phyloP scores from a whole-genome alignment of 108 stramenopile genomes.

The Asterionellopsis glacialis region DNA sequence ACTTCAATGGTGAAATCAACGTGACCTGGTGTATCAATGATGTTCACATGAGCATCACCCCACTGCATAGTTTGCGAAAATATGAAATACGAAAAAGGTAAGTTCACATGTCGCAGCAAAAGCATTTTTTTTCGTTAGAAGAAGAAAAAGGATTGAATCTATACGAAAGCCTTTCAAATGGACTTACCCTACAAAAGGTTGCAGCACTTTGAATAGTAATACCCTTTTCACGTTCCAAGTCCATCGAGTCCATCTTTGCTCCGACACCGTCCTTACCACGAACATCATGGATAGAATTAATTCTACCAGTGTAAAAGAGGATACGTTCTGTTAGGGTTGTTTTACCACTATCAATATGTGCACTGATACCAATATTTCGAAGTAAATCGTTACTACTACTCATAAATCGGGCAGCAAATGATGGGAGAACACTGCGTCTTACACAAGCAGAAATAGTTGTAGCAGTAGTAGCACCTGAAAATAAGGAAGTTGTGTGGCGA shows the following conservation, averaged over 20 bases:
- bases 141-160: no score
- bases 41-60: constrained; percentile 96
- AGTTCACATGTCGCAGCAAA: neutral
- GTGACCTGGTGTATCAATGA: constrained; percentile 99
- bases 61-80: constrained; percentile 31
- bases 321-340: constrained; percentile 99
- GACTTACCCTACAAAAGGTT: constrained; percentile 76
- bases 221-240: constrained; percentile 97
- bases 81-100: neutral
- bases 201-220: constrained; percentile 99
- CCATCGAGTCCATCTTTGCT: constrained; percentile 99
- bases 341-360: constrained; percentile 99
- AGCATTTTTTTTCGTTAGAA: neutral
- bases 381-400: constrained; percentile 10
- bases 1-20: constrained; percentile 87
- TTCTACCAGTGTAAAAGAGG: constrained; percentile 97
- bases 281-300: constrained; percentile 98
- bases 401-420: no score
- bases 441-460: no score
- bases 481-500: no score
- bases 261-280: constrained; percentile 96
- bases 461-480: no score
- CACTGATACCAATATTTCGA: constrained; percentile 99
- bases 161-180: no score
- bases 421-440: no score